Evolutionary conservation across 805 yeast species (phyloP).

Genomic region (Brettanomyces custersianus): DNA sequence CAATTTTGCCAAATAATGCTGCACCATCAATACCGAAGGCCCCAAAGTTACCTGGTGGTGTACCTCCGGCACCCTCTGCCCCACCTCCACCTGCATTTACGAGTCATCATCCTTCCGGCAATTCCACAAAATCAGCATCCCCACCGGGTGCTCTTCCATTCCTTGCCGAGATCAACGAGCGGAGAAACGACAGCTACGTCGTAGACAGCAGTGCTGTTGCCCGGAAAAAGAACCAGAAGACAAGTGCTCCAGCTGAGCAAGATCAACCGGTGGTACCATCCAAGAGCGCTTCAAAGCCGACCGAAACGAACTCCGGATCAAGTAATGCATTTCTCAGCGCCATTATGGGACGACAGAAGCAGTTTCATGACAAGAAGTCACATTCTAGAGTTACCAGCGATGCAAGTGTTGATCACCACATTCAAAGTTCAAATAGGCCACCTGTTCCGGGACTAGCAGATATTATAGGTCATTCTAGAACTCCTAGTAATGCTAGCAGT

Average conservation of each 20-base stretch:
- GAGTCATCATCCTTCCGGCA: slow-evolving; percentile 2
- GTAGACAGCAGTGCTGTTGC: slow-evolving; percentile 28
- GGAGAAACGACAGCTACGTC: slow-evolving; percentile 42
- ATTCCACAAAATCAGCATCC: slow-evolving; percentile 11
- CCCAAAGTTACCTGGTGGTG: no score
- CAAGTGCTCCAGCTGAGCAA: slow-evolving; percentile 18
- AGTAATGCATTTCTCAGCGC: slow-evolving; percentile 5
- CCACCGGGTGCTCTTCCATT: slow-evolving; percentile 42
- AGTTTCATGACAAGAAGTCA: no score
- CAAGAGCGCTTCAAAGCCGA: background rate
- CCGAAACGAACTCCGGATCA: background rate
- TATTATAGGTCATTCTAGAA: slow-evolving; percentile 5
- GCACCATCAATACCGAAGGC: no score
- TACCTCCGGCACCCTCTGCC: no score
- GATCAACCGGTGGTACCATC: slow-evolving; percentile 19
- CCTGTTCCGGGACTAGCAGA: slow-evolving; percentile 11
- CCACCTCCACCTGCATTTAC: slow-evolving; percentile 9
- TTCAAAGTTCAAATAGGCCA: slow-evolving; percentile 17
- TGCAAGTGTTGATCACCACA: no score
- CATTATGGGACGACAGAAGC: slow-evolving; percentile 2
- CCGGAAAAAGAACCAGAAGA: slow-evolving; percentile 11
- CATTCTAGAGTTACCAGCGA: slow-evolving; percentile 5
- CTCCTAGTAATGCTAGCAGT: background rate
- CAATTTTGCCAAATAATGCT: slow-evolving; percentile 9
- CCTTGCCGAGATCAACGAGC: slow-evolving; percentile 47